phyloP scores from a whole-genome alignment of 805 yeast genomes.

The Dipodascopsis tothii region DNA sequence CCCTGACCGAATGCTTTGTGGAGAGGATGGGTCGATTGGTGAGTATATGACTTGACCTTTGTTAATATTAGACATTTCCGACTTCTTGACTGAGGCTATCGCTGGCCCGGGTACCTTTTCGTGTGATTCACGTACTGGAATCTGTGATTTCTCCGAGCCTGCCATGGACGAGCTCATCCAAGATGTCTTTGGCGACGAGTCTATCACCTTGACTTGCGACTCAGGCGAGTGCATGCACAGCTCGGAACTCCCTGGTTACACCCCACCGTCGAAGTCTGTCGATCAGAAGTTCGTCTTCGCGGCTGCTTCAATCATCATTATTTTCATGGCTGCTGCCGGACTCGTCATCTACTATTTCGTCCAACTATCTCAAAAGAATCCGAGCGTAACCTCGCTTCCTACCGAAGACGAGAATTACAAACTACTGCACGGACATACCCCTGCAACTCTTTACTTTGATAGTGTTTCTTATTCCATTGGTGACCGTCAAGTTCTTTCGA shows the following conservation, averaged over 20 bases:
- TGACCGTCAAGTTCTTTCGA: conserved; percentile 47
- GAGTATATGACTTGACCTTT: conserved; percentile 32
- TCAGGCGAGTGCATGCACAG: conserved; percentile 90
- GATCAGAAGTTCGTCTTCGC: conserved; percentile 7
- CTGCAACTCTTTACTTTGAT: conserved; percentile 70
- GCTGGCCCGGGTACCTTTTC: conserved; percentile 87
- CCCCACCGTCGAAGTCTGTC: conserved; percentile 41
- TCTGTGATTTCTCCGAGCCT: conserved; percentile 85
- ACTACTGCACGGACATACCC: conserved; percentile 49
- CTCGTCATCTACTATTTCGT: conserved; percentile 14
- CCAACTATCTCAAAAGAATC: conserved; percentile 10
- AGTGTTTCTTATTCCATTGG: conserved; percentile 57
- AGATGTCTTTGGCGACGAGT: conserved; percentile 91
- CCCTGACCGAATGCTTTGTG: conserved; percentile 90
- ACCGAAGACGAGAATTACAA: conserved; percentile 39
- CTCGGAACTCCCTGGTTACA: conserved; percentile 88
- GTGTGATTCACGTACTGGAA: conserved; percentile 56
- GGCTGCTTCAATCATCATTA: conserved; percentile 5
- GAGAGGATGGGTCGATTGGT: conserved; percentile 79
- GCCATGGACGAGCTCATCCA: conserved; percentile 88
- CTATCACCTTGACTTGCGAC: conserved; percentile 68
- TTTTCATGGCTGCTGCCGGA: conserved; percentile 23
- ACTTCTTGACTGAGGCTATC: conserved; percentile 82
- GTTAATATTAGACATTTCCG: conserved; percentile 52
- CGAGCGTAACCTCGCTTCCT: conserved; percentile 24